These are phyloP conservation scores for Daldinia loculata DNA, from an alignment of 495 filamentous ascomycete species.

Conservation along the genomic window DNA sequence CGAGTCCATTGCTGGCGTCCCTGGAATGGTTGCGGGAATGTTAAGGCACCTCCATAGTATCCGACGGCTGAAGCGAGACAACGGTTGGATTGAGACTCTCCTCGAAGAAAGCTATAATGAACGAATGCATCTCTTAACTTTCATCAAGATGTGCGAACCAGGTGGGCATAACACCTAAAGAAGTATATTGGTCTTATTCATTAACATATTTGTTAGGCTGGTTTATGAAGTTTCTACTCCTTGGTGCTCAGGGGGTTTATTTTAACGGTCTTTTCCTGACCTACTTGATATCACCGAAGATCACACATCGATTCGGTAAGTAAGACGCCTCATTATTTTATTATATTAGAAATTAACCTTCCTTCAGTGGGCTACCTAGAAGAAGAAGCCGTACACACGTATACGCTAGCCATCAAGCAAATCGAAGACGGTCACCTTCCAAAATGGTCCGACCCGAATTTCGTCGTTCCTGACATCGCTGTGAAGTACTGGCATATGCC, in stretches of 20 bases:
- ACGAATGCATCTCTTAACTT: constrained; percentile 94
- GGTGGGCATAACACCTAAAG: constrained; percentile 50
- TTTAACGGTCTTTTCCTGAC: constrained; percentile 93
- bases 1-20: constrained; percentile 92
- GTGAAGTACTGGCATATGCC: constrained; percentile 93
- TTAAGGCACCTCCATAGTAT: constrained; percentile 85
- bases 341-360: constrained; percentile 76
- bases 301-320: constrained; percentile 82
- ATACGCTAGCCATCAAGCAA: constrained; percentile 85
- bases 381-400: constrained; percentile 96
- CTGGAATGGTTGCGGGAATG: constrained; percentile 97
- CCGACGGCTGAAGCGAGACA: constrained; percentile 86
- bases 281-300: constrained; percentile 88
- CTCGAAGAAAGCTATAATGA: constrained; percentile 96
- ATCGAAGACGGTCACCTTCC: constrained; percentile 85
- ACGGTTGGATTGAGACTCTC: constrained; percentile 97
- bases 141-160: constrained; percentile 90
- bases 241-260: constrained; percentile 85
- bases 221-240: constrained; percentile 89
- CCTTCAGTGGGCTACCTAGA: constrained; percentile 85
- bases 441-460: constrained; percentile 72
- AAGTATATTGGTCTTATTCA: constrained; percentile 70
- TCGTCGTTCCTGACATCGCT: constrained; percentile 87
- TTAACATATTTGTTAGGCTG: constrained; percentile 60
- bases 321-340: constrained; percentile 72